Base-by-base conservation (phyloP, 1,284 basidiomycete species). In the Xerocomus amazonicus region DNA sequence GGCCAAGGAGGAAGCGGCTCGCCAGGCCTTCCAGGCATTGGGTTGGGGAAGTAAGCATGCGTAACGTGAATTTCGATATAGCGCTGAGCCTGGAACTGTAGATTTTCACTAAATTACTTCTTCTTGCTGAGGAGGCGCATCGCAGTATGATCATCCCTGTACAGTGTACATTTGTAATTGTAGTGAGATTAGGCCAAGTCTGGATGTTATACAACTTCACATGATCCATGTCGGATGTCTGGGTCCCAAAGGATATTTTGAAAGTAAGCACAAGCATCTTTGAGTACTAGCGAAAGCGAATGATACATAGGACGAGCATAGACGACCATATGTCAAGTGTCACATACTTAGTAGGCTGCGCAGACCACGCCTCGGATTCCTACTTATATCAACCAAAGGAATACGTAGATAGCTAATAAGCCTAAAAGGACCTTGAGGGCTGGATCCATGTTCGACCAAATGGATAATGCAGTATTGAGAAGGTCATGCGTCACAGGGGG, bases 361-460 rank as follows among this genome's bases (percentile, higher is more conserved):
- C 19, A 23, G 19, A 23, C 19, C 19, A 23, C 19, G 19, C 19
- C 19, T 4, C 19, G 19, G 19, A 23, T 23, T 23, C 19, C 19
- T 23, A 23, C 19, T 23, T 66, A 65, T 54, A 65, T 57, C 68
- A 68, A 81, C 82, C 81, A 88, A 66, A 89, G 84, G 41, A 87
- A 58, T 12, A 76, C 55, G 64, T 90, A 90, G 14, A 74, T 77
- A 5, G 73, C 82, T 10, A 84, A 55, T 16, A 90, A 70, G 26
- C 72, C 78, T 5, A 87, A 56, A 28, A 90, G 65, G 16, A 86
- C 67, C 63, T 83, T 84, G 49, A 82, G 63, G 57, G 88, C 82
- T 4, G 86, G 81, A 58, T 84, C 78, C 44, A 89, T 62, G 50
- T 78, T 76, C 13, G 71, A 52, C 62, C 62, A 65, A 31, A 45